A percentile compares a stretch with the other conserved stretches of the same genome.
Evolutionary conservation across 139 green algal species (phyloP).

Genomic region (Yamagishiella unicocca): DNA sequence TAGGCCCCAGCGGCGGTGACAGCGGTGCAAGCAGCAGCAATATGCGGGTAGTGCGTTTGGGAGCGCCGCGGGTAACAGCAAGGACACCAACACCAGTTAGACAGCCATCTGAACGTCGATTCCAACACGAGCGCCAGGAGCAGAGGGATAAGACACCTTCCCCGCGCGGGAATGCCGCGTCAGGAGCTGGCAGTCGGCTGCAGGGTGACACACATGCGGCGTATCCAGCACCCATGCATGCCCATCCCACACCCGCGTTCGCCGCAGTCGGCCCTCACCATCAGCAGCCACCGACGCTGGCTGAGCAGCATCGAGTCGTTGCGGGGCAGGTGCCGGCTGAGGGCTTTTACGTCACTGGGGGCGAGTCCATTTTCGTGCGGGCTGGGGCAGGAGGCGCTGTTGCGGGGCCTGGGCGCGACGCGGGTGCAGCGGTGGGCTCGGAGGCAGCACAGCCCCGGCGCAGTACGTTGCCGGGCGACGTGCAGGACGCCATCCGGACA

Average conservation of each 20-base stretch:
- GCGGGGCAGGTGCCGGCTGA: background rate
- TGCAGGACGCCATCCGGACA: background rate
- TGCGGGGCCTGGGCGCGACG: background rate
- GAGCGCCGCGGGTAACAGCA: background rate
- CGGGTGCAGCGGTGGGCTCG: background rate
- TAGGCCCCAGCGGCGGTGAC: background rate
- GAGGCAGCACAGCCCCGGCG: background rate
- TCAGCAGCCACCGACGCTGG: background rate
- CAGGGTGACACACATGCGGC: too few species aligned
- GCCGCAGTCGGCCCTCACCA: too few species aligned
- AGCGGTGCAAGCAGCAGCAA: background rate
- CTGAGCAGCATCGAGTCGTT: background rate
- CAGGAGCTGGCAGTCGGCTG: too few species aligned
- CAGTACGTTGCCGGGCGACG: background rate
- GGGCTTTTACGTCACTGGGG: conserved; percentile 10
- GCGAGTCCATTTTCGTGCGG: background rate
- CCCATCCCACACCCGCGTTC: too few species aligned
- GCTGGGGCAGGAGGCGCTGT: background rate
- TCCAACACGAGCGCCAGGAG: too few species aligned
- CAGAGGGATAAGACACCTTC: too few species aligned
- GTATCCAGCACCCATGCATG: too few species aligned
- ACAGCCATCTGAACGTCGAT: background rate
- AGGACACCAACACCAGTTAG: conserved; percentile 1
- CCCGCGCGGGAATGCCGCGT: too few species aligned
- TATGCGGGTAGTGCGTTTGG: conserved; percentile 29